Conservation (phyloP, 805 yeast species). For the Suhomyces tanzawaensis region DNA sequence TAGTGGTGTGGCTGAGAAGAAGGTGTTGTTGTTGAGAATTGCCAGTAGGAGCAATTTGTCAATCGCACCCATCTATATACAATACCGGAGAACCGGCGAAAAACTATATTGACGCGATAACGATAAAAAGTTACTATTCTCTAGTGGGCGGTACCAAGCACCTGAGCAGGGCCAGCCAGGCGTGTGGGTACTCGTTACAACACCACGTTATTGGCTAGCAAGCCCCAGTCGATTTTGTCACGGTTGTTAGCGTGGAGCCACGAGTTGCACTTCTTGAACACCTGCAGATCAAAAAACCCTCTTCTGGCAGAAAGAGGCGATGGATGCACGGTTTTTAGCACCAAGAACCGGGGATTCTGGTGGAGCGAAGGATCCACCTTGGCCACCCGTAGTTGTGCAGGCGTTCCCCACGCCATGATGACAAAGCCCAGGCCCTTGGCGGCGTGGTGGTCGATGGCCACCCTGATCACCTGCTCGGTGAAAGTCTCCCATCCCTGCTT, state of each 20-base stretch:
- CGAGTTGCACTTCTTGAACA: conserved; percentile 71
- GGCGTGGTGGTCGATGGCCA: conserved; percentile 49
- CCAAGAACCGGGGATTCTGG: conserved; percentile 38
- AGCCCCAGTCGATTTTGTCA: conserved; percentile 65
- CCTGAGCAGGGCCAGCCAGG: background rate
- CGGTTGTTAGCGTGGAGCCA: conserved; percentile 56
- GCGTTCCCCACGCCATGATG: conserved; percentile 79
- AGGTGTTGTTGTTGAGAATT: no score
- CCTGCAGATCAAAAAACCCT: conserved; percentile 74
- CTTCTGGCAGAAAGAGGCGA: conserved; percentile 89
- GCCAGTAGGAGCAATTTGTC: no score
- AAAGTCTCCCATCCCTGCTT: conserved; percentile 89
- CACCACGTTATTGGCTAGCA: conserved; percentile 10
- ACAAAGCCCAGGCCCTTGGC: conserved; percentile 51
- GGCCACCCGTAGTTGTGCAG: conserved; percentile 63
- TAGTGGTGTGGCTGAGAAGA: conserved; percentile 2
- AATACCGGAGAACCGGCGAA: no score
- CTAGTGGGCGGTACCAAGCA: no score
- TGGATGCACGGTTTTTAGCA: conserved; percentile 84
- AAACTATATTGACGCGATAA: no score
- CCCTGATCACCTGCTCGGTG: conserved; percentile 66
- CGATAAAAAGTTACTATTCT: no score
- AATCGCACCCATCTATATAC: no score
- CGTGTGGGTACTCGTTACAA: background rate
- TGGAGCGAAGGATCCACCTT: conserved; percentile 24